Evolutionary conservation across 495 filamentous ascomycete genomes (phyloP), one percentile per base, ranked within the genome.

Genomic region (Poronia punctata): DNA sequence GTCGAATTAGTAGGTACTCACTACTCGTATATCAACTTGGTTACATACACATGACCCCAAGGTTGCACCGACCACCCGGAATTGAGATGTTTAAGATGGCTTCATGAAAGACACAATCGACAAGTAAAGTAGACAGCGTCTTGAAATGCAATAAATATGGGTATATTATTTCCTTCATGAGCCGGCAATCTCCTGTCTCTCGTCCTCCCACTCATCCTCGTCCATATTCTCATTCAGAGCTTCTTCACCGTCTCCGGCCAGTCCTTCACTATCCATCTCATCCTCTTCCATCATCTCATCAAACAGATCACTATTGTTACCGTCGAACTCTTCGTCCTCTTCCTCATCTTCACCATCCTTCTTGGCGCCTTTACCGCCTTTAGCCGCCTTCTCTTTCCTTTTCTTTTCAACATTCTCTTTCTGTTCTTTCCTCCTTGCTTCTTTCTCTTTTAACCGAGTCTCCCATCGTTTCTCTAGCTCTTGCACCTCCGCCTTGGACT

Each of bases 321-420:
- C 67, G 41, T 70, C 59, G 55, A 74, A 66, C 29, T 80, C 75
- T 24, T 79, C 74, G 19, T 78, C 74, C 15, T 76, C 80, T 35
- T 75, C 61, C 14, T 72, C 74, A 44, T 82, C 80, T 36, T 74
- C 76, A 40, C 77, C 71, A 50, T 80, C 74, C 18, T 74, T 75
- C 12, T 73, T 65, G 10, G 63, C 68, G 9, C 44, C 56, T 4
- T 58, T 33, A 67, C 68, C 24, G 61, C 70, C 48, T 18, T 46
- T 64, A 8, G 59, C 65, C 16, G 56, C 66, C 49, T 67, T 73
- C 7, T 66, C 71, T 38, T 60, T 67, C 64, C 76, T 78, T 69
- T 95, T 95, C 63, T 73, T 83, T 64, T 90, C 84, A 14, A 92
- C 78, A 56, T 96, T 96, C 40, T 80, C 89, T 59, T 70, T 85